A percentile compares a stretch with the other conserved stretches of the same genome.
Evolutionary conservation across 768 basidiomycete genomes (phyloP).

Genomic region (Baorangia bicolor): DNA sequence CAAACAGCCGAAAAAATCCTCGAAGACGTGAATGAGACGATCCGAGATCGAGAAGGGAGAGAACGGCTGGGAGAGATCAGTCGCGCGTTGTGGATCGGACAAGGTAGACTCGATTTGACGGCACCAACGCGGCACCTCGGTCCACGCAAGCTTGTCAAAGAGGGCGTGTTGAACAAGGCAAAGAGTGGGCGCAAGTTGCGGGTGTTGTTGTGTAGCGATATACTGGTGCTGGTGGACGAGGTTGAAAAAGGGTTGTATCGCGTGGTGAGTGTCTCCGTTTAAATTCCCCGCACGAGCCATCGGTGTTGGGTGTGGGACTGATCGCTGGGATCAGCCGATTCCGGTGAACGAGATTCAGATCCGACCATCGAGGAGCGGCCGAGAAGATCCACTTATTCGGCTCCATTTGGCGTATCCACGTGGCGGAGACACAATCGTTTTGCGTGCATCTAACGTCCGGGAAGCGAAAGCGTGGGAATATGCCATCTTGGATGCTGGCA

Average conservation of each 20-base stretch:
- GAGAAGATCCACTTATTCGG: conserved; percentile 70
- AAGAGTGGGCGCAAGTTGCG: conserved; percentile 81
- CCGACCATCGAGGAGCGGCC: conserved; percentile 45
- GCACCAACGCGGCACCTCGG: conserved; percentile 87
- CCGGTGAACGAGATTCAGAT: conserved; percentile 66
- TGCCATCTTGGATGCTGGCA: conserved; percentile 32
- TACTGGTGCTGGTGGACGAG: conserved; percentile 82
- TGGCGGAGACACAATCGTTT: conserved; percentile 66
- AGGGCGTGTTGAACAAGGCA: conserved; percentile 75
- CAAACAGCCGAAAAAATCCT: conserved; percentile 71
- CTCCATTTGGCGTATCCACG: conserved; percentile 66
- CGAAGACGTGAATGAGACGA: conserved; percentile 81
- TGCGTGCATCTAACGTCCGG: conserved; percentile 55
- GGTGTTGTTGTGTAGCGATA: conserved; percentile 84
- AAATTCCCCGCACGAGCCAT: background rate
- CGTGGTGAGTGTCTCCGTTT: conserved; percentile 55
- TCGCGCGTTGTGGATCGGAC: conserved; percentile 82
- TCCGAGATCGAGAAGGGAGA: conserved; percentile 77
- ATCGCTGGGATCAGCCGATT: conserved; percentile 53
- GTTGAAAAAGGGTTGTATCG: conserved; percentile 69
- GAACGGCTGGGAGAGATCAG: conserved; percentile 77
- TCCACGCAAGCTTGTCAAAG: conserved; percentile 71
- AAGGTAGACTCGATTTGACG: conserved; percentile 87
- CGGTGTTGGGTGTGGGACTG: background rate
- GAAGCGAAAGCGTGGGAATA: conserved; percentile 58